Percentiles rank a stretch among this genome's conserved stretches.
Conservation (phyloP, 352 stramenopile species). For the Peronosclerospora sorghi region DNA sequence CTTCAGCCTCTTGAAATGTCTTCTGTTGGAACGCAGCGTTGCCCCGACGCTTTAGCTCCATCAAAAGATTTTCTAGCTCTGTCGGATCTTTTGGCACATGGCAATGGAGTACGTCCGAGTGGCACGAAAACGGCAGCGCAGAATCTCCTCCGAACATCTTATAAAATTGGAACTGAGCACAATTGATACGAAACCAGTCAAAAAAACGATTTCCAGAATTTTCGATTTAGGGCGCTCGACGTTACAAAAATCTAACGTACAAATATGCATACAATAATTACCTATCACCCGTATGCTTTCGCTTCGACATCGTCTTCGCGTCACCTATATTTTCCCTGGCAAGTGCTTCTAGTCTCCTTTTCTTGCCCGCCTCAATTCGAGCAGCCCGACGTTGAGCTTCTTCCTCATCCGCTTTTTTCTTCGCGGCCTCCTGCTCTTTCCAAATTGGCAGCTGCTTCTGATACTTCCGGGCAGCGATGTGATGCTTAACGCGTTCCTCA, state of each 20-base stretch:
- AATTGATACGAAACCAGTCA: background rate
- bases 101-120: constrained; percentile 72
- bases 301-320: constrained; percentile 6
- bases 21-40: constrained; percentile 83
- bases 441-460: constrained; percentile 45
- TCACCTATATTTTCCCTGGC: constrained; percentile 2
- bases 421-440: constrained; percentile 34
- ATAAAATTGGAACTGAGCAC: background rate
- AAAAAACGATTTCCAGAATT: constrained; percentile 7
- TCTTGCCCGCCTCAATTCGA: constrained; percentile 20
- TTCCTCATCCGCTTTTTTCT: constrained; percentile 22
- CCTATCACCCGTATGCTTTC: constrained; percentile 3
- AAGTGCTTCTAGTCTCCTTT: constrained; percentile 17
- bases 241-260: constrained; percentile 9
- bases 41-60: constrained; percentile 81
- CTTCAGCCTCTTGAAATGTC: constrained; percentile 85
- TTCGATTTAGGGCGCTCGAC: constrained; percentile 7
- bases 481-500: constrained; percentile 34
- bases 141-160: constrained; percentile 59
- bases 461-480: constrained; percentile 41
- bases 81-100: constrained; percentile 31
- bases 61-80: constrained; percentile 54
- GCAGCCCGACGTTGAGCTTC: constrained; percentile 14
- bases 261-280: too few species aligned
- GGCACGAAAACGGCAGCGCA: constrained; percentile 61